Percentiles rank a stretch among this genome's conserved stretches.
Evolutionary conservation across 306 rosid genomes (phyloP).

Genomic region (Neltuma alba): DNA sequence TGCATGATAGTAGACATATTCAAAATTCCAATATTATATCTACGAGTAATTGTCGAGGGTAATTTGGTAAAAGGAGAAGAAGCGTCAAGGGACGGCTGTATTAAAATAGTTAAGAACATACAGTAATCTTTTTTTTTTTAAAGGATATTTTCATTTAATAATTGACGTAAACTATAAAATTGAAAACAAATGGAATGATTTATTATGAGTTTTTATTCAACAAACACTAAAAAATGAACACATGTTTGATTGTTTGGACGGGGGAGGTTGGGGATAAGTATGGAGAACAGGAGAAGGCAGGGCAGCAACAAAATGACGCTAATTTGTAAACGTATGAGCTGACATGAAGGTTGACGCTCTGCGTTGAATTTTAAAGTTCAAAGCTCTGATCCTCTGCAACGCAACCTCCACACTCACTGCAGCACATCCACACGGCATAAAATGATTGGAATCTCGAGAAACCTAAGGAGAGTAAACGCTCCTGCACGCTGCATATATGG

Average conservation of each 20-base stretch:
- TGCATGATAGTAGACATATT: not conserved
- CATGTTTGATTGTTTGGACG: not conserved
- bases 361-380: not conserved
- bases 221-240: not conserved
- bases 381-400: not conserved
- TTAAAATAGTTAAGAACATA: too few relatives aligned
- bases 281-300: too few relatives aligned
- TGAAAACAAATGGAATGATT: too few relatives aligned
- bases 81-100: too few relatives aligned
- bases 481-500: not conserved
- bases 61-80: too few relatives aligned
- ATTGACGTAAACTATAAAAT: too few relatives aligned
- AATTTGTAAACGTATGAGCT: not conserved
- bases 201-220: too few relatives aligned
- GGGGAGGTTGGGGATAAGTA: not conserved
- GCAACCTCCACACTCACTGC: not conserved
- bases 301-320: not conserved
- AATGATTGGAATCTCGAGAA: not conserved
- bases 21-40: not conserved
- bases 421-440: not conserved
- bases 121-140: too few relatives aligned
- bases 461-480: not conserved
- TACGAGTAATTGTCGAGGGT: too few relatives aligned
- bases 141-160: too few relatives aligned
- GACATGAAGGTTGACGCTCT: not conserved